Conservation (phyloP, 176 grass and related monocot species). For the Oryza nivara region DNA sequence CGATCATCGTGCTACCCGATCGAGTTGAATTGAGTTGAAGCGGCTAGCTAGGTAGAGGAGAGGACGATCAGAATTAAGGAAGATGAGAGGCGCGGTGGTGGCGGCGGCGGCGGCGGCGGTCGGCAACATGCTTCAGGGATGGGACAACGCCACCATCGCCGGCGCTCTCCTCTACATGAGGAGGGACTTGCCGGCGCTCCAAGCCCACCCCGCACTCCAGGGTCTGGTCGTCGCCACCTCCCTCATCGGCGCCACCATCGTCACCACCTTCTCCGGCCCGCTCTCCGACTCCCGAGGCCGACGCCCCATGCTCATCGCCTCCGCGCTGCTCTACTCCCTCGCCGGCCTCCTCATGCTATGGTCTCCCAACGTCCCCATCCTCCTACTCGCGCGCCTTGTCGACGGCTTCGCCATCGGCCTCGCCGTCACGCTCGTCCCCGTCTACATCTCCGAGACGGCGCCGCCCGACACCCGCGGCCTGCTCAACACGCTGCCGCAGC, state of each 20-base stretch:
- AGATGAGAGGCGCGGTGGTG: constrained; percentile 68
- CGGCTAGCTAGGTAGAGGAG: too few relatives aligned
- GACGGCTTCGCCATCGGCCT: constrained; percentile 81
- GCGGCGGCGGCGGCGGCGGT: constrained; percentile 74
- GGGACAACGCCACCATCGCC: constrained; percentile 95
- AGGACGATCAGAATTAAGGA: neutral
- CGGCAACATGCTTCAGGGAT: constrained; percentile 86
- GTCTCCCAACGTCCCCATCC: constrained; percentile 70
- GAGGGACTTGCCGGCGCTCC: constrained; percentile 60
- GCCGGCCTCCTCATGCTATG: constrained; percentile 71
- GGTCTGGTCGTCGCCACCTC: constrained; percentile 81
- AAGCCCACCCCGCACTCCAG: constrained; percentile 66
- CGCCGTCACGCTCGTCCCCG: constrained; percentile 76
- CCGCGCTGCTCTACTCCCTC: constrained; percentile 66
- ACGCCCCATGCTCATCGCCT: constrained; percentile 73
- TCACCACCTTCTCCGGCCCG: constrained; percentile 89
- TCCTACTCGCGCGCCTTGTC: constrained; percentile 67
- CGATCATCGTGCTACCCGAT: too few relatives aligned
- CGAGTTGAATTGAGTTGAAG: too few relatives aligned
- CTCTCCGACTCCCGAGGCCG: constrained; percentile 74
- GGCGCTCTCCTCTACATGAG: constrained; percentile 82
- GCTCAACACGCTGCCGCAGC: constrained; percentile 85
- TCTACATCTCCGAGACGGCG: constrained; percentile 91
- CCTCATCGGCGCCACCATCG: constrained; percentile 79
- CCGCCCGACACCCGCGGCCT: constrained; percentile 71